Base-by-base conservation (phyloP, 768 basidiomycete genomes). In the Boletus pseudo-olivaceus region DNA sequence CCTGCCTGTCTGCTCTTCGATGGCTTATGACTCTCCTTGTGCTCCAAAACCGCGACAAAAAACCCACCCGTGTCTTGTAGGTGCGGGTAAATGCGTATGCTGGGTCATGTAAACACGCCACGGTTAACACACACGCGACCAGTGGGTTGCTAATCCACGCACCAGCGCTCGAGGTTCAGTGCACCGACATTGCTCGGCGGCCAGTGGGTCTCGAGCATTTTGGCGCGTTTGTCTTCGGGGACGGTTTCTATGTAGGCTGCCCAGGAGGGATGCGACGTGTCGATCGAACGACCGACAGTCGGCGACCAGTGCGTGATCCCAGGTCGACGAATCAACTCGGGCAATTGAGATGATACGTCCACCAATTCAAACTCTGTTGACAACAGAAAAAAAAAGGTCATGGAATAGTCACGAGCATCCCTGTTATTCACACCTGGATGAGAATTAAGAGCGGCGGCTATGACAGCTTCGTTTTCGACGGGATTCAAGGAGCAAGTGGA, bases 401-500 rank as follows among this genome's bases (percentile, higher is more conserved):
- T 14, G 35, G 23, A 40, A 30, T 20, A 39, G 29, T 29, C 5
- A 37, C 4, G 1, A 23, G 8, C 0, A 26, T 27, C 14, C 8
- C 19, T 20, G 11, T 14, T 10, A 19, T 19, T 5, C 55, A 47
- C 39, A 88, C 93, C 90, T 23, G 83, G 80, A 55, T 87, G 82
- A 1, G 77, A 70, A 55, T 82, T 82, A 35, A 98, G 76, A 0
- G 91, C 93, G 41, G 89, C 86, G 1, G 91, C 88, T 33, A 98
- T 76, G 56, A 98, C 96, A 8, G 97, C 93, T 69, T 99, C 97
- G 67, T 99, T 98, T 72, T 99, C 97, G 12, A 93, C 80, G 1
- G 97, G 97, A 69, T 98, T 98, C 60, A 98, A 76, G 0, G 95
- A 98, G 65, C 97, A 98, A 0, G 97, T 99, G 6, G 97, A 98